These are phyloP conservation scores for Russula ochroleuca DNA, from an alignment of 768 basidiomycete genomes.

Conservation along the genomic window DNA sequence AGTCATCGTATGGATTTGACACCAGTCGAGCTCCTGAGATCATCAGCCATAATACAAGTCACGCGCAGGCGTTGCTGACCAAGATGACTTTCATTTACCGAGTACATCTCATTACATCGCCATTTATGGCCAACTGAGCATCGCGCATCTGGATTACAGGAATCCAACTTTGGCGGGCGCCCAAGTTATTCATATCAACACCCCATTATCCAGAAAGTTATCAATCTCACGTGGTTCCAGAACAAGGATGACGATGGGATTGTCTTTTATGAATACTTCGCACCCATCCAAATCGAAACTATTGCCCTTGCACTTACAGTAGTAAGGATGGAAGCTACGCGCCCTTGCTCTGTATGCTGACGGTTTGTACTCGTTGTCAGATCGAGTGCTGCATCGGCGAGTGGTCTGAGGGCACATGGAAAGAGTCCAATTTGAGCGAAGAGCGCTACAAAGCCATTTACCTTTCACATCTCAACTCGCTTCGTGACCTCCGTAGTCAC, in stretches of 20 bases:
- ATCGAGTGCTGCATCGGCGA: slow-evolving; percentile 20
- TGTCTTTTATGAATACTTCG: slow-evolving; percentile 4
- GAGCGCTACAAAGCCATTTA: not conserved
- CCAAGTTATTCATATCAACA: slow-evolving; percentile 6
- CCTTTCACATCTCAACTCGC: not conserved
- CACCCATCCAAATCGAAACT: not conserved
- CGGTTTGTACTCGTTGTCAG: not conserved
- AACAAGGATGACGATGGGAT: slow-evolving; percentile 3
- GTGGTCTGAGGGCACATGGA: slow-evolving; percentile 3
- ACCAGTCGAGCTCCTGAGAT: slow-evolving; percentile 4
- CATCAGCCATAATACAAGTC: not conserved
- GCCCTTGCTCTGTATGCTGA: not conserved
- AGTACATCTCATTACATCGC: not conserved
- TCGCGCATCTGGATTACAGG: not conserved
- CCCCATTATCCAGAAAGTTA: slow-evolving; percentile 9
- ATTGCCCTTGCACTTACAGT: slow-evolving; percentile 11
- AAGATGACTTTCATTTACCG: slow-evolving; percentile 8
- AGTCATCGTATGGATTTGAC: slow-evolving; percentile 9
- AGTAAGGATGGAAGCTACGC: slow-evolving; percentile 1
- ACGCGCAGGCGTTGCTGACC: not conserved
- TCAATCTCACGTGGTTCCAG: slow-evolving; percentile 19
- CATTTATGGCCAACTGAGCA: not conserved
- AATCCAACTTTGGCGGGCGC: not conserved
- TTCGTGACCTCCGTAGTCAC: not conserved
- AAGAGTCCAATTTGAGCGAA: not conserved